Conservation (phyloP, 2,329 filamentous ascomycete genomes). For the Aspergillus flavus region DNA sequence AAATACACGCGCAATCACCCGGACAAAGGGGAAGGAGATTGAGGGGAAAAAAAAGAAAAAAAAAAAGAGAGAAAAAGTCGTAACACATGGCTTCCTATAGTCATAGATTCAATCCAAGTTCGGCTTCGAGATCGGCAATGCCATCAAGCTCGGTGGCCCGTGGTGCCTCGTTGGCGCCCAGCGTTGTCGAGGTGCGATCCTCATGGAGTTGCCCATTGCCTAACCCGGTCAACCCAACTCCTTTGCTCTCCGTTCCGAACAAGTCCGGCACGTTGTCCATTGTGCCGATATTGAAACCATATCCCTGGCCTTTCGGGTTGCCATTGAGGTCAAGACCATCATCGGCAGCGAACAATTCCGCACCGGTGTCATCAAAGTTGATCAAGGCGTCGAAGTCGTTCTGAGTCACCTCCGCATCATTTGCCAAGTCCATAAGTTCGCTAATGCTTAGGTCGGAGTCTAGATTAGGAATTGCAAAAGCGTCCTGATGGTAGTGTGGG, state of each 20-base stretch:
- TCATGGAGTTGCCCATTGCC: conserved; percentile 1
- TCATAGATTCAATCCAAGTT: conserved; percentile 23
- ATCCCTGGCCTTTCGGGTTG: conserved; percentile 15
- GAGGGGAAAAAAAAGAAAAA: neutral
- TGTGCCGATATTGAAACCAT: conserved; percentile 14
- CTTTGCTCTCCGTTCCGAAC: conserved; percentile 19
- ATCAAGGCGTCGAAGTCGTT: conserved; percentile 51
- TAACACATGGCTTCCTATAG: neutral
- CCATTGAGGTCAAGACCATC: conserved; percentile 15
- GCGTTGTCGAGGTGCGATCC: neutral
- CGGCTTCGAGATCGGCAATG: conserved; percentile 22
- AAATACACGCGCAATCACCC: neutral
- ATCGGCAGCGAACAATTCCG: conserved; percentile 39
- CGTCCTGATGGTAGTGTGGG: conserved; percentile 29
- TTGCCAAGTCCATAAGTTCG: conserved; percentile 47
- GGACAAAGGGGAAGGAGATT: neutral
- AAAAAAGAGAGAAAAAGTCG: neutral
- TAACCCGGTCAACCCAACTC: conserved; percentile 11
- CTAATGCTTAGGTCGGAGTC: conserved; percentile 41
- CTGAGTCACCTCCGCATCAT: conserved; percentile 48
- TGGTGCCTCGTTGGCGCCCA: conserved; percentile 8
- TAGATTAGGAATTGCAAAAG: conserved; percentile 33
- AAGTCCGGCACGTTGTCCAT: conserved; percentile 20
- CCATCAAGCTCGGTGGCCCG: conserved; percentile 17
- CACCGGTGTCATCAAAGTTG: conserved; percentile 47